A percentile compares a stretch with the other conserved stretches of the same genome.
Evolutionary conservation across 805 yeast species (phyloP).

Genomic region (Saccharomycopsis schoenii): DNA sequence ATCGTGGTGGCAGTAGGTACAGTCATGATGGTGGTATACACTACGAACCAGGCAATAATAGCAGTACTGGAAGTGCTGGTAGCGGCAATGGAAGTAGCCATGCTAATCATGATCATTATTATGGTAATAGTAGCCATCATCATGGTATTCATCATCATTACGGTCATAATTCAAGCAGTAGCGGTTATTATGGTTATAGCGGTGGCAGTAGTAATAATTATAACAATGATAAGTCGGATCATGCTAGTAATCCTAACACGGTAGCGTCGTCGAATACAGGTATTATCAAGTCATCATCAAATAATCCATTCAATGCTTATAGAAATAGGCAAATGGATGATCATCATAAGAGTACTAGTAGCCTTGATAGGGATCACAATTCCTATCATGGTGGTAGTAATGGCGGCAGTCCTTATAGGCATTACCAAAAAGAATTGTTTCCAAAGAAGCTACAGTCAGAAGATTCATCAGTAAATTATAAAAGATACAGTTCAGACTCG

Average conservation of each 20-base stretch:
- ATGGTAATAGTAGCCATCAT: neutral
- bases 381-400: neutral
- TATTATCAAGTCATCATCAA: neutral
- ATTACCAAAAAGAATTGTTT: neutral
- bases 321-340: neutral
- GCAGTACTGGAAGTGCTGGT: neutral
- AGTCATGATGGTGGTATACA: neutral
- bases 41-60: neutral
- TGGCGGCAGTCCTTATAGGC: neutral
- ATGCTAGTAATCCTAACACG: neutral
- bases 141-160: constrained; percentile 2
- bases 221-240: neutral
- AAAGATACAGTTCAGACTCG: neutral
- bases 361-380: neutral
- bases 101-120: neutral
- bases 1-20: constrained; percentile 3
- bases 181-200: neutral
- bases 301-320: neutral
- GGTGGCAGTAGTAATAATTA: neutral
- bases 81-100: neutral
- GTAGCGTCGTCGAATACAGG: neutral
- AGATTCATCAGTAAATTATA: neutral
- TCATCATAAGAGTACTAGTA: neutral
- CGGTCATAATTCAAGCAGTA: neutral
- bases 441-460: neutral